Base-by-base conservation (phyloP, 345 rosid species). In the Psidium friedrichsthalianum region DNA sequence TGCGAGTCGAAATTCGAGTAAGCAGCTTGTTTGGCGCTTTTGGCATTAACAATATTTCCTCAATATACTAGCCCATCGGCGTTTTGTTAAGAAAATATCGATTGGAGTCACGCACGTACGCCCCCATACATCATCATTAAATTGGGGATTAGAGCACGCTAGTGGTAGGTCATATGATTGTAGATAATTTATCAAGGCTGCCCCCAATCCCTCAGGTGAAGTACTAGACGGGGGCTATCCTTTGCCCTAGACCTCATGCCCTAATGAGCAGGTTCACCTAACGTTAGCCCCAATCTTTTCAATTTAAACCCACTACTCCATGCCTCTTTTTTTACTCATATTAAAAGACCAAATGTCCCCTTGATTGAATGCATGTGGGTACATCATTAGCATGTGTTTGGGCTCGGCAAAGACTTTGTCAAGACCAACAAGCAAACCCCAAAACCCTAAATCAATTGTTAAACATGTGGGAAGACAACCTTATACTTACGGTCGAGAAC, bases 261-360 rank as follows among this genome's bases (percentile, higher is more conserved):
- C 42, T 86, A 88, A 85, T 86, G 86, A 91, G 90, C 90, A 89
- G 92, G 93, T 92, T 90, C 86, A 92, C 95, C 94, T 90, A 92
- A 93, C 93, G 86, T 61, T 47, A 86, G 87, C 80, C 59, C 86
- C 80, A 54, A 55, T 74, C 88, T 84, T 82, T 52, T 80, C 85
- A 78, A 88, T 90, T 61, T 86, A 90, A 89, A 87, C 82, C 84
- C 87, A 89, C 69, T 86, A 88, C 44, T 56, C 88, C 58, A 87
- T 87, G n/a, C 55, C 49, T 83, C 58, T 59, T 53, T 87, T 87
- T 96, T 94, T 91, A 82, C 83, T 84, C 94, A 85, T 87, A 82
- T 82, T 81, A 32, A 85, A 57, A 88, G 96, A 95, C 99, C 93
- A 87, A 83, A 84, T 96, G 98, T 95, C 87, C 91, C 96, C 95